These are phyloP conservation scores for Salvia miltiorrhiza DNA, from an alignment of 257 asterid species.

Conservation along the genomic window DNA sequence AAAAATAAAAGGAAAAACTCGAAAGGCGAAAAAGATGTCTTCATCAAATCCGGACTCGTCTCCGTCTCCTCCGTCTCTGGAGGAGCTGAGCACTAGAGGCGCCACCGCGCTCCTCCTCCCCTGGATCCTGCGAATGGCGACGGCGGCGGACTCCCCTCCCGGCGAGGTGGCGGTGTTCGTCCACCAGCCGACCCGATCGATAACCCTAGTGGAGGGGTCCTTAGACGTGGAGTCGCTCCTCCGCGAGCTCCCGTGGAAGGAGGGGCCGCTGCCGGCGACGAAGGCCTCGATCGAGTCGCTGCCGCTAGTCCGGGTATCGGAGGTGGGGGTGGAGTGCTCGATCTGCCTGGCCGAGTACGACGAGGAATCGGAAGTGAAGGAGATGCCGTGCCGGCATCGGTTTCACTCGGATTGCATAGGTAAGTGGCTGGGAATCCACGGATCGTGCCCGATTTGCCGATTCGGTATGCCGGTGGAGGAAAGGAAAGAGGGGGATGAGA, in stretches of 20 bases:
- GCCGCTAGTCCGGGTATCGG: slow-evolving; percentile 34
- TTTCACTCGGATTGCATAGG: slow-evolving; percentile 41
- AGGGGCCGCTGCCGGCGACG: slow-evolving; percentile 49
- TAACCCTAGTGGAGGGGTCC: slow-evolving; percentile 41
- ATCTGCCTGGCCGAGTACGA: slow-evolving; percentile 53
- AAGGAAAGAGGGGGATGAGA: slow-evolving; percentile 6
- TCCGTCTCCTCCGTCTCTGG: slow-evolving; percentile 50
- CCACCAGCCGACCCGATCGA: slow-evolving; percentile 36
- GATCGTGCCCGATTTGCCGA: slow-evolving; percentile 53
- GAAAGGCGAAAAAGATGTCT: slow-evolving; percentile 14
- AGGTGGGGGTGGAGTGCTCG: slow-evolving; percentile 46
- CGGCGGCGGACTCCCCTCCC: slow-evolving; percentile 21
- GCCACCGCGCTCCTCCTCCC: slow-evolving; percentile 50
- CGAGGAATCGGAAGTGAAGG: slow-evolving; percentile 24
- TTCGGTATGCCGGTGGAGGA: slow-evolving; percentile 39
- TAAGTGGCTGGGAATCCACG: slow-evolving; percentile 43
- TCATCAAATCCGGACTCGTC: slow-evolving; percentile 27
- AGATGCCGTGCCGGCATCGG: slow-evolving; percentile 53
- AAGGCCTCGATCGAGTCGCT: slow-evolving; percentile 51
- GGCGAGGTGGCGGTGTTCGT: slow-evolving; percentile 43
- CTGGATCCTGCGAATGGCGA: slow-evolving; percentile 32
- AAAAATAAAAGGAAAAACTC: background rate
- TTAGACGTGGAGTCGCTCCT: slow-evolving; percentile 30
- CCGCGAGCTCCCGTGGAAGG: slow-evolving; percentile 23
- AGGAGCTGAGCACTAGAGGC: slow-evolving; percentile 39